Evolutionary conservation across 805 yeast species (phyloP).

Genomic region (Nakazawaea ernobii): DNA sequence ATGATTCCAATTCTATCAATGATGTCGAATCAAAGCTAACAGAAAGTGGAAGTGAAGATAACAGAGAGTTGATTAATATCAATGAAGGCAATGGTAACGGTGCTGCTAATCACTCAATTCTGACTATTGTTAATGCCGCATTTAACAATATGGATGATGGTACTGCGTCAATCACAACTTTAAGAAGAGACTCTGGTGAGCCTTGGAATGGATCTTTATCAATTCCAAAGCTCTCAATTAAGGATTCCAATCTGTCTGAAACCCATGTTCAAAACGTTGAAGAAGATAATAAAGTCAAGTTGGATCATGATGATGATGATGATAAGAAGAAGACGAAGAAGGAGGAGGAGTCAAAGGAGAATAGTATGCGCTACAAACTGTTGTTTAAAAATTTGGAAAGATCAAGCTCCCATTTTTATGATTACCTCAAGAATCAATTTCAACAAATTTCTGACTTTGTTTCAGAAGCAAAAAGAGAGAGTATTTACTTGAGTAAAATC

Average conservation of each 20-base stretch:
- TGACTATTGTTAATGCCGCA: neutral
- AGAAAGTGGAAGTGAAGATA: slow-evolving; percentile 3
- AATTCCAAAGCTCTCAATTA: slow-evolving; percentile 5
- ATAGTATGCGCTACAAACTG: too few species aligned
- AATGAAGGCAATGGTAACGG: neutral
- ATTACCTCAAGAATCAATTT: neutral
- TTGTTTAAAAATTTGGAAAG: too few species aligned
- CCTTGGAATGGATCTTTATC: slow-evolving; percentile 9
- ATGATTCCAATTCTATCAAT: slow-evolving; percentile 8
- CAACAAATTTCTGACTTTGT: neutral
- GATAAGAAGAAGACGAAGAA: too few species aligned
- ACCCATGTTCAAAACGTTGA: neutral
- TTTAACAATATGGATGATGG: neutral
- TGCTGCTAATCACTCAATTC: neutral
- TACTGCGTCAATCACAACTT: neutral
- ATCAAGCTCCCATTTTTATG: too few species aligned
- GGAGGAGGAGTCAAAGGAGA: too few species aligned
- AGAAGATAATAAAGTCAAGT: neutral
- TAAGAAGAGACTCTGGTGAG: neutral
- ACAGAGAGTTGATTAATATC: neutral
- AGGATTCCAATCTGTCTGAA: neutral
- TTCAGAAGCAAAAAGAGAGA: neutral
- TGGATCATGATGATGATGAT: too few species aligned
- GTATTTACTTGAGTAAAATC: neutral
- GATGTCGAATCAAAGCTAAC: slow-evolving; percentile 8